These are phyloP conservation scores for Tubosaeta sp. DNA, from an alignment of 768 basidiomycete species.

Conservation along the genomic window DNA sequence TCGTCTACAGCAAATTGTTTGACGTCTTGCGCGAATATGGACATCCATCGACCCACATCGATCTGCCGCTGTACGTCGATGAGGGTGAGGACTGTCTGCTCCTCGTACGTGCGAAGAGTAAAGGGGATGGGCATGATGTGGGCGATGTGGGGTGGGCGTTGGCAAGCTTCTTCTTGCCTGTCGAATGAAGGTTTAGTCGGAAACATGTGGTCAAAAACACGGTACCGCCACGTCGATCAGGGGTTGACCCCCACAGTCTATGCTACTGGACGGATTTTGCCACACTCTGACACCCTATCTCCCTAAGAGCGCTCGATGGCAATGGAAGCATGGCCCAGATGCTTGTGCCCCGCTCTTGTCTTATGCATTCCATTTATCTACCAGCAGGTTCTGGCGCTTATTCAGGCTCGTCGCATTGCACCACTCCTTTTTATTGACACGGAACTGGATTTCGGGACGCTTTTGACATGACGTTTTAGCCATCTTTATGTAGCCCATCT, in stretches of 20 bases:
- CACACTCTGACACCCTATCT: too few species aligned
- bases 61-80: conserved; percentile 74
- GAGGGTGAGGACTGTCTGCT: conserved; percentile 74
- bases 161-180: conserved; percentile 73
- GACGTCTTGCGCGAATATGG: conserved; percentile 73
- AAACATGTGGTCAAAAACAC: too few species aligned
- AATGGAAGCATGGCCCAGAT: too few species aligned
- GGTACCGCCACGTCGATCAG: too few species aligned
- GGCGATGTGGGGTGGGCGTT: conserved; percentile 74
- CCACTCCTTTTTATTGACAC: neutral
- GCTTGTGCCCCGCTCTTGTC: too few species aligned
- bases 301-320: too few species aligned
- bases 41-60: conserved; percentile 69
- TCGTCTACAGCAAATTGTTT: conserved; percentile 58
- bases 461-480: neutral
- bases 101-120: conserved; percentile 51
- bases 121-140: conserved; percentile 19
- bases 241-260: too few species aligned
- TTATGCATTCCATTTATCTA: neutral
- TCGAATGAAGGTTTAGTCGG: too few species aligned
- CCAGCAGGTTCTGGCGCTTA: neutral
- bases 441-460: neutral
- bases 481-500: conserved; percentile 1
- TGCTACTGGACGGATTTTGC: too few species aligned
- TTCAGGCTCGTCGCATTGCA: neutral